Evolutionary conservation across 2,329 filamentous ascomycete species (phyloP).

Genomic region (Pyricularia grisea): DNA sequence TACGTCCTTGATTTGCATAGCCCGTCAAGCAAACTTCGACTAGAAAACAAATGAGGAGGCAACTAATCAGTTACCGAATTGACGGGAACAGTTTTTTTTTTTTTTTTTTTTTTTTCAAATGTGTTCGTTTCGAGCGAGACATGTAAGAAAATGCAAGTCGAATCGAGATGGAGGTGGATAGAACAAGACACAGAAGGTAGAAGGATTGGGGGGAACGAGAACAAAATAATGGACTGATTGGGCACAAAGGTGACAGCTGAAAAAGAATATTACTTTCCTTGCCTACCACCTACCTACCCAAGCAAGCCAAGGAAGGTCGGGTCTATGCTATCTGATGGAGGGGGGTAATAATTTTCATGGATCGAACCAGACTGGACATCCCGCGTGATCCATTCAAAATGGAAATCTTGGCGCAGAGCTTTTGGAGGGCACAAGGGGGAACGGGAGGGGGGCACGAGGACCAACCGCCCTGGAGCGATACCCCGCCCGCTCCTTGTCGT

Average conservation of each 20-base stretch:
- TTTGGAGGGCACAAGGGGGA: background rate
- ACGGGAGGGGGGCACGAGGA: background rate
- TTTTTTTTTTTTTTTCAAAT: no score
- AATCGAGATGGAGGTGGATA: background rate
- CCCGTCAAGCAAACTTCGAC: background rate
- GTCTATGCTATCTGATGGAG: background rate
- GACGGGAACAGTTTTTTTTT: no score
- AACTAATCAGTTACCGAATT: background rate
- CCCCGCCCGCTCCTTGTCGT: background rate
- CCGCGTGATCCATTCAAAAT: background rate
- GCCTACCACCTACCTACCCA: no score
- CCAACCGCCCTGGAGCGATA: background rate
- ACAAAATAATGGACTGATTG: background rate
- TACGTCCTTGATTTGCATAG: background rate
- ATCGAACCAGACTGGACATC: background rate
- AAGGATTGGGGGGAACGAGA: background rate
- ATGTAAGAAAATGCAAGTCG: background rate
- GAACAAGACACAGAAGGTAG: background rate
- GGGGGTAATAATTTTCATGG: background rate
- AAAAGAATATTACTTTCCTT: background rate
- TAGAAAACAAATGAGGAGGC: background rate
- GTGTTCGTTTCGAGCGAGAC: background rate
- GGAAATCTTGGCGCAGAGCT: background rate
- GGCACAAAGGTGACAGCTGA: background rate
- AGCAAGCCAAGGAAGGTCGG: no score